Evolutionary conservation across 805 yeast genomes (phyloP).

Genomic region (Saitoella complicata): DNA sequence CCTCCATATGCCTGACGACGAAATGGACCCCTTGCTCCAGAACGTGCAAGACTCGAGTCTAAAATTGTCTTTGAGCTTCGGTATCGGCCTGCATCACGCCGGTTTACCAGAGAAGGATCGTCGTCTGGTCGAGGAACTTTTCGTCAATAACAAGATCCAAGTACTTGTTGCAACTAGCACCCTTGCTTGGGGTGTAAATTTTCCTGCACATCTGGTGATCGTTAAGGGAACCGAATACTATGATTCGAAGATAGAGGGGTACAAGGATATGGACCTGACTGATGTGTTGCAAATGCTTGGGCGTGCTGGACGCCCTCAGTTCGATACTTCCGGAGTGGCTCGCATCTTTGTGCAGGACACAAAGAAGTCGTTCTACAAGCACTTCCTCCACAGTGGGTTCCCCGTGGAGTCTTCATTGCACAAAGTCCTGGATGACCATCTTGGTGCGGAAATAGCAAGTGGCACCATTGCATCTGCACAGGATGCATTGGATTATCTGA

Average conservation of each 20-base stretch:
- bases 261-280: conserved; percentile 67
- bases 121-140: conserved; percentile 49
- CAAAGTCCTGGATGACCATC: conserved; percentile 58
- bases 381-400: conserved; percentile 61
- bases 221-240: conserved; percentile 62
- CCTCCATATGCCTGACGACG: conserved; percentile 46
- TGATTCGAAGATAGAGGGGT: conserved; percentile 42
- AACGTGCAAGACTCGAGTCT: conserved; percentile 72
- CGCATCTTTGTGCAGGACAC: conserved; percentile 62
- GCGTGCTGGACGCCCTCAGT: conserved; percentile 71
- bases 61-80: conserved; percentile 55
- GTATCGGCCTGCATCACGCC: conserved; percentile 71
- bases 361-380: conserved; percentile 60
- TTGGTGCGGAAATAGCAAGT: conserved; percentile 65
- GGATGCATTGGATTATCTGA: conserved; percentile 56
- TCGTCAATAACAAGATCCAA: conserved; percentile 56
- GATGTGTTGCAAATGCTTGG: conserved; percentile 79
- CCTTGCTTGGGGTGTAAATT: conserved; percentile 73
- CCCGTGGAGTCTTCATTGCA: conserved; percentile 72
- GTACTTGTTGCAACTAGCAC: conserved; percentile 67
- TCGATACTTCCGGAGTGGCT: conserved; percentile 62
- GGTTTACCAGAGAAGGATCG: conserved; percentile 64
- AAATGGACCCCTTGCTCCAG: conserved; percentile 33
- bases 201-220: conserved; percentile 65
- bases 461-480: conserved; percentile 50